A percentile compares a stretch with the other conserved stretches of the same genome.
These are phyloP conservation scores for Incumbomyces delicatus DNA, from an alignment of 2,329 filamentous ascomycete species.

Conservation along the genomic window DNA sequence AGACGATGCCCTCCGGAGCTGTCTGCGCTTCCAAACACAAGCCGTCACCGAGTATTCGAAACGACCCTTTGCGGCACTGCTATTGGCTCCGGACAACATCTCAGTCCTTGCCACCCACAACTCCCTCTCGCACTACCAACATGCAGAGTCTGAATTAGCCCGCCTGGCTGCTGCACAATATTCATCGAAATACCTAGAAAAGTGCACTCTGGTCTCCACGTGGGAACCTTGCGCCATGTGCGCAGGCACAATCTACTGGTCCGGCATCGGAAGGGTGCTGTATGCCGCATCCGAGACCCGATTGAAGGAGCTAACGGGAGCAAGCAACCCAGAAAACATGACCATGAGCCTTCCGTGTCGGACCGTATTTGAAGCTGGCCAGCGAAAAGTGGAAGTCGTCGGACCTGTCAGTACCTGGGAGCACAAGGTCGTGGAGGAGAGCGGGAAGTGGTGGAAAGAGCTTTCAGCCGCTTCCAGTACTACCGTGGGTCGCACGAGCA, in stretches of 20 bases:
- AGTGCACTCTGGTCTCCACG: constrained; percentile 42
- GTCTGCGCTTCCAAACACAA: constrained; percentile 34
- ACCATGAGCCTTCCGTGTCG: constrained; percentile 43
- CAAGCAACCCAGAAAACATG: constrained; percentile 43
- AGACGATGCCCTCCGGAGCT: constrained; percentile 29
- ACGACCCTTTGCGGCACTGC: constrained; percentile 40
- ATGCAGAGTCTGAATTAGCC: constrained; percentile 43
- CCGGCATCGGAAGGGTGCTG: constrained; percentile 43
- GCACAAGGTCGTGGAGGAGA: constrained; percentile 35
- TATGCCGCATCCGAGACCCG: constrained; percentile 43
- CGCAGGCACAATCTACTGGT: constrained; percentile 40
- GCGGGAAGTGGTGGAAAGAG: constrained; percentile 36
- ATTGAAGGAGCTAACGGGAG: constrained; percentile 37
- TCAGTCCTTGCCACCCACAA: constrained; percentile 41
- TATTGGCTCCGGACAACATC: constrained; percentile 42
- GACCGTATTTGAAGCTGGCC: constrained; percentile 38
- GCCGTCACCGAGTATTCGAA: constrained; percentile 36
- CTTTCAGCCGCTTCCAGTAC: constrained; percentile 9
- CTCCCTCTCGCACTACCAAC: constrained; percentile 44
- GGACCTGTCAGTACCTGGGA: constrained; percentile 40
- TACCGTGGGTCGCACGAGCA: background rate
- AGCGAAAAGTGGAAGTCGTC: constrained; percentile 42
- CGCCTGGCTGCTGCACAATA: constrained; percentile 42
- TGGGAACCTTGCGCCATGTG: constrained; percentile 51
- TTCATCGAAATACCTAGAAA: constrained; percentile 38